Evolutionary conservation across 768 basidiomycete species (phyloP).

Genomic region (Gymnopilus junonius): DNA sequence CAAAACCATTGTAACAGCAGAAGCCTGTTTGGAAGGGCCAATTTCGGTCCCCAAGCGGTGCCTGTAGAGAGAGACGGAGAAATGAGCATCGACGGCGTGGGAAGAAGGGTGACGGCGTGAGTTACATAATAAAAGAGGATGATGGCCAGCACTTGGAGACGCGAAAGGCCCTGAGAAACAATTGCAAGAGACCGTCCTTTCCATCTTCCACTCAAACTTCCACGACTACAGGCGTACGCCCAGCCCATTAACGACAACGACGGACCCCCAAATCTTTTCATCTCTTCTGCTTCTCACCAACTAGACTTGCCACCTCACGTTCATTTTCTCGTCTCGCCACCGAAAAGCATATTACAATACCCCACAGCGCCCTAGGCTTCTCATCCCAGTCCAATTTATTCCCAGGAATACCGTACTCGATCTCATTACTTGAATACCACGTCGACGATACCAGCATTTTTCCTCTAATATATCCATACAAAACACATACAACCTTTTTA

Average conservation of each 20-base stretch:
- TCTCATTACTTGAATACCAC: conserved; percentile 27
- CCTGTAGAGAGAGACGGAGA: not conserved
- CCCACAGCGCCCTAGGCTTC: conserved; percentile 8
- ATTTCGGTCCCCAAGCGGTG: not conserved
- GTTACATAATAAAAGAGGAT: conserved; percentile 18
- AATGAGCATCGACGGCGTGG: conserved; percentile 17
- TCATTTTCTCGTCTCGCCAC: conserved; percentile 16
- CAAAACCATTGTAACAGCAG: not conserved
- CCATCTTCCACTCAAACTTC: conserved; percentile 7
- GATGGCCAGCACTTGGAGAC: conserved; percentile 20
- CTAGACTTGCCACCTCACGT: conserved; percentile 32
- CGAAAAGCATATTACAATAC: conserved; percentile 15
- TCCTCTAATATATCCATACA: conserved; percentile 35
- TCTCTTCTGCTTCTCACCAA: conserved; percentile 10
- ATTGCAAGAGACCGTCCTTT: not conserved
- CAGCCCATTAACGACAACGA: conserved; percentile 6
- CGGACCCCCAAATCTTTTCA: conserved; percentile 2
- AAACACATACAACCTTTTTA: conserved; percentile 13
- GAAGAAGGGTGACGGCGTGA: conserved; percentile 1
- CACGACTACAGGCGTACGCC: conserved; percentile 13
- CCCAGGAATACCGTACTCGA: conserved; percentile 18
- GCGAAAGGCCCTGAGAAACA: conserved; percentile 22
- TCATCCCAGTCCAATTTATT: conserved; percentile 2
- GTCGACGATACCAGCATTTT: conserved; percentile 28
- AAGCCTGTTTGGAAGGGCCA: not conserved